Evolutionary conservation across 1,139 yeast species (phyloP), one percentile per base, ranked within the genome.

Genomic region (Candida mesenterica): DNA sequence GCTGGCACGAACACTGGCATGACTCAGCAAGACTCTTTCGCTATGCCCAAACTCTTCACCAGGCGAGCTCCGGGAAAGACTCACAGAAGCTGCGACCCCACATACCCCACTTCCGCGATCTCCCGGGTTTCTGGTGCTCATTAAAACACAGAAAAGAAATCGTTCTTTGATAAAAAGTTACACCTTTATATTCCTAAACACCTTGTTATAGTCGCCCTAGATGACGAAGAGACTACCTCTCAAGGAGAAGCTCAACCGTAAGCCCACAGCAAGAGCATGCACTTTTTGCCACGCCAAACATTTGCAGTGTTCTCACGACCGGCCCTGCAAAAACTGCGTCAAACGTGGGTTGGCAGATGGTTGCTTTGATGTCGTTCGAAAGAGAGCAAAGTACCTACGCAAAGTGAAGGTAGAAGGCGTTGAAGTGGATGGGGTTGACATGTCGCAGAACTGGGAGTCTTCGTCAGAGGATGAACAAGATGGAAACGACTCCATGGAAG

Each of bases 271-370:
- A 14, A 67, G 82, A 31, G 92, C 90, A 0, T 83, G 92, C 52
- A 68, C 68, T 13, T 80, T 82, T 51, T 83, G 90, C 53, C 88
- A 82, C 52, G 61, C 68, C 24, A 83, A 83, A 44, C 92, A 82
- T 49, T 63, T 83, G 16, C 90, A 82, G 46, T 83, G 90, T 53
- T 60, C 68, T 17, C 60, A 68, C 43, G 68, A 67, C 40, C 47
- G 92, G 38, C 90, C 92, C 0, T 83, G 90, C 50, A 72, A 69
- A 45, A 83, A 83, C 52, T 83, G 92, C 57, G 53, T 70, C 26
- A 82, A 81, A 51, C 57, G 89, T 38, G 75, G 77, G 22, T 53
- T 77, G n/a, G 75, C 65, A 2, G 69, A 67, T 38, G 52, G 64
- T 12, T 83, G 92, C 55, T 62, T 57, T 25, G 85, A 82, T 52